Base-by-base conservation (phyloP, 2,329 filamentous ascomycete genomes). In the Cladosporium phlei region DNA sequence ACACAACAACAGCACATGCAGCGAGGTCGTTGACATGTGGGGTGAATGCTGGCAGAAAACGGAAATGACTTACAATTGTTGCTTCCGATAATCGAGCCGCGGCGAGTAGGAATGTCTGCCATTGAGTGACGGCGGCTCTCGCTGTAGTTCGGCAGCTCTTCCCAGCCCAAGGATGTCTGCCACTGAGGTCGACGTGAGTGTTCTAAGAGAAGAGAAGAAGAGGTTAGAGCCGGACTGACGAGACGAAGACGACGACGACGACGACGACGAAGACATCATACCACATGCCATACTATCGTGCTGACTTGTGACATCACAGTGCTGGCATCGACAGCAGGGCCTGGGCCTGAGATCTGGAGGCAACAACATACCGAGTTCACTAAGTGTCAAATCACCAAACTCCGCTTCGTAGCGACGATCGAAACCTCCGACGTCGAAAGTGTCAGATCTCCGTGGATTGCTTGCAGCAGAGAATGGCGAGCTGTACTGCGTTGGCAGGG, bases 41-140 rank as follows among this genome's bases (percentile, higher is more conserved):
- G 11, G 27, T 25, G 19, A 28, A 19, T 17, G 19, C 14, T 34
- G 27, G 21, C 28, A 5, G 27, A 29, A 12, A 16, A n/a, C 5
- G 8, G 29, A 20, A n/a, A 6, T 8, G 12, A 47, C 35, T 40
- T 28, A 34, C 37, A 34, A 14, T 20, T 28, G 17, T 11, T 27
- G 22, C 9, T n/a, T 5, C 12, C 10, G 17, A 21, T 61, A n/a
- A 66, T 52, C 12, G 64, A 66, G 10, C 62, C 62, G 16, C 64
- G 59, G 12, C 64, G 56, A 8, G 64, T 66, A 2, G 63, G 64
- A 20, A 66, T 65, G 38, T 68, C 69, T 11, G 72, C 87, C 60
- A 93, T 88, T 1, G 87, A 91, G 65, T 91, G 87, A 21, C 87
- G 80, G 49, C 87, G 78, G 57, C 85, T 88, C 58, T 89, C 85